These are phyloP conservation scores for Cadophora malorum DNA, from an alignment of 2,329 filamentous ascomycete genomes.

Conservation along the genomic window DNA sequence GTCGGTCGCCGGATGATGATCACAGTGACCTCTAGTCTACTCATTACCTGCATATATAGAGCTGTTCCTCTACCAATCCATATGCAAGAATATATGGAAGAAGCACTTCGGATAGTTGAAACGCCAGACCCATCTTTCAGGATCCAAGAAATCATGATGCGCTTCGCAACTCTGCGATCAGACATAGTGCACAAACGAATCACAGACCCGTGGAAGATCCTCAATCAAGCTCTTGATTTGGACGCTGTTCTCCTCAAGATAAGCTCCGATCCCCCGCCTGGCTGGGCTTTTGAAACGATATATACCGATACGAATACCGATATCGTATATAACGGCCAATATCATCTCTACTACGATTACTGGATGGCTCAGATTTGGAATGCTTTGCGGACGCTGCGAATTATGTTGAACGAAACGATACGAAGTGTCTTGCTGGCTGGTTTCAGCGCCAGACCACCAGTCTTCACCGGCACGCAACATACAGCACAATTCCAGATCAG, in stretches of 20 bases:
- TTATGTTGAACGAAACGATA: conserved; percentile 37
- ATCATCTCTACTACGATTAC: conserved; percentile 40
- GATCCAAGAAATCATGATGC: conserved; percentile 51
- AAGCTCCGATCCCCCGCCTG: conserved; percentile 26
- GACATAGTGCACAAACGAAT: conserved; percentile 38
- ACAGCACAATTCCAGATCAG: conserved; percentile 38
- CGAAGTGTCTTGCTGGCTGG: conserved; percentile 31
- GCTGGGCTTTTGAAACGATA: conserved; percentile 37
- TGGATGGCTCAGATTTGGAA: conserved; percentile 43
- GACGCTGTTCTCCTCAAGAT: conserved; percentile 35
- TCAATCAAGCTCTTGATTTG: conserved; percentile 35
- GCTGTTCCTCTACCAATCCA: conserved; percentile 55
- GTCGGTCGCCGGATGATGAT: conserved; percentile 59
- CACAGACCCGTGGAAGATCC: conserved; percentile 42
- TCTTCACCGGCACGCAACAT: conserved; percentile 32
- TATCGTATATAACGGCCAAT: conserved; percentile 37
- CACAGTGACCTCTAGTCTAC: conserved; percentile 57
- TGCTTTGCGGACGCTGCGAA: conserved; percentile 31
- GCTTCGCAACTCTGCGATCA: conserved; percentile 36
- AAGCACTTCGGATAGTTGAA: conserved; percentile 49
- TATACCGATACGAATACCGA: conserved; percentile 33
- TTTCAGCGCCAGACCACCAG: conserved; percentile 28
- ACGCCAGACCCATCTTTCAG: conserved; percentile 50
- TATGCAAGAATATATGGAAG: conserved; percentile 54
- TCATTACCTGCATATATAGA: conserved; percentile 59